phyloP scores from a whole-genome alignment of 2,329 filamentous ascomycete genomes.

The Botrytis byssoidea region DNA sequence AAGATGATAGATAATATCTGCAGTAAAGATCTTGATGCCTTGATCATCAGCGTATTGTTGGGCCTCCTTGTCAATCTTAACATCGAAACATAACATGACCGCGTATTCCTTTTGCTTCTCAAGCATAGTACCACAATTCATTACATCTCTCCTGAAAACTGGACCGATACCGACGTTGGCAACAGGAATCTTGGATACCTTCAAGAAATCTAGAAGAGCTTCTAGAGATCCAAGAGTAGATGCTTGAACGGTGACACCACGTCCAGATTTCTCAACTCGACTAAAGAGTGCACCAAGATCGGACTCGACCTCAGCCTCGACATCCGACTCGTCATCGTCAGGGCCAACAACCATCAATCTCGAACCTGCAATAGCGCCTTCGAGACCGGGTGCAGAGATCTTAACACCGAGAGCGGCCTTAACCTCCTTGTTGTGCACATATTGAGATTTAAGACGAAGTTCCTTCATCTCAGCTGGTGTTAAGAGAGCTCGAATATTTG shows the following conservation, averaged over 20 bases:
- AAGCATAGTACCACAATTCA: slow-evolving; percentile 92
- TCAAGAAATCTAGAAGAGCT: slow-evolving; percentile 93
- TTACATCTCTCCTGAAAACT: slow-evolving; percentile 96
- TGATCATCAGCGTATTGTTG: slow-evolving; percentile 87
- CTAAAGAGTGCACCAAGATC: slow-evolving; percentile 89
- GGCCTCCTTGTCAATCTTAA: slow-evolving; percentile 98
- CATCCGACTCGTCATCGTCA: slow-evolving; percentile 93
- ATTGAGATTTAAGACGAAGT: slow-evolving; percentile 89
- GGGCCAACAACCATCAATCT: slow-evolving; percentile 90
- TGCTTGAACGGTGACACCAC: slow-evolving; percentile 94
- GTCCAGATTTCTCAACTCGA: slow-evolving; percentile 86
- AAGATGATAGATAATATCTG: slow-evolving; percentile 98
- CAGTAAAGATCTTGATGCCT: slow-evolving; percentile 95
- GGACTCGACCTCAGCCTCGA: slow-evolving; percentile 93
- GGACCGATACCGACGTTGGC: slow-evolving; percentile 96
- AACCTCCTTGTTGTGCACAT: slow-evolving; percentile 99
- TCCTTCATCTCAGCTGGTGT: slow-evolving; percentile 93
- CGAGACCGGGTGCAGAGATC: slow-evolving; percentile 93
- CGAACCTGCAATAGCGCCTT: slow-evolving; percentile 94
- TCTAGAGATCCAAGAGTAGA: slow-evolving; percentile 97
- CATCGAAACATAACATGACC: slow-evolving; percentile 99
- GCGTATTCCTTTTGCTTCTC: slow-evolving; percentile 93
- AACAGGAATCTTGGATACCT: slow-evolving; percentile 93
- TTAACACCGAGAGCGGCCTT: slow-evolving; percentile 98
- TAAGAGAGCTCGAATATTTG: slow-evolving; percentile 89